Percentiles rank a stretch among this genome's conserved stretches.
Evolutionary conservation across 2,329 filamentous ascomycete species (phyloP).

Genomic region (Aspergillus puulaauensis): DNA sequence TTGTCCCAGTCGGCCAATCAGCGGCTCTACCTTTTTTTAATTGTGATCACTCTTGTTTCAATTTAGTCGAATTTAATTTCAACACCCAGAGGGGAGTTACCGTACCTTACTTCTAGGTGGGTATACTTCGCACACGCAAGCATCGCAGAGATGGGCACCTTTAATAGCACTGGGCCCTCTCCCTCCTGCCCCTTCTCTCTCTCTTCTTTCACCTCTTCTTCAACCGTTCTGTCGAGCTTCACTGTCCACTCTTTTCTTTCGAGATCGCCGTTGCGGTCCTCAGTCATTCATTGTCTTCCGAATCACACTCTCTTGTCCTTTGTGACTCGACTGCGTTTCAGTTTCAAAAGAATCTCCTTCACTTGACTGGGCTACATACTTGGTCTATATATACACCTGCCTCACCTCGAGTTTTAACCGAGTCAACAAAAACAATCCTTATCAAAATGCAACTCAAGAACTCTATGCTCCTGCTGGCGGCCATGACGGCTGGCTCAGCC

Average conservation of each 20-base stretch:
- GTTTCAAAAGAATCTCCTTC: conserved; percentile 5
- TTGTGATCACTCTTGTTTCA: conserved; percentile 23
- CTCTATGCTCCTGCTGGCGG: conserved; percentile 35
- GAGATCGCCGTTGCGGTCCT: conserved; percentile 13
- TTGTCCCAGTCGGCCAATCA: conserved; percentile 14
- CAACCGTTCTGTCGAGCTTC: background rate
- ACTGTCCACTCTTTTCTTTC: conserved; percentile 19
- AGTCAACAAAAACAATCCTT: background rate
- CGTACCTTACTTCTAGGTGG: conserved; percentile 4
- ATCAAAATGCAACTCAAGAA: conserved; percentile 41
- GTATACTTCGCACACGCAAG: background rate
- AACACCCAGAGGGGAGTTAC: background rate
- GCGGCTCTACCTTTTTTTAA: background rate
- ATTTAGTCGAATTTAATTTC: conserved; percentile 15
- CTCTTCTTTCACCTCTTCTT: background rate
- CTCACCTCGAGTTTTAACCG: background rate
- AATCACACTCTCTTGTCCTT: conserved; percentile 10
- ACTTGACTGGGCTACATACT: conserved; percentile 1
- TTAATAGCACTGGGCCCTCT: conserved; percentile 4
- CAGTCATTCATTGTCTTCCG: conserved; percentile 16
- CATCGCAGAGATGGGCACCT: background rate
- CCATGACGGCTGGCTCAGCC: conserved; percentile 37
- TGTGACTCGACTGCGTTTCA: conserved; percentile 10
- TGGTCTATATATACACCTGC: background rate
- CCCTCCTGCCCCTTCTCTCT: conserved; percentile 6